These are phyloP conservation scores for Aspergillus cavernicola DNA, from an alignment of 495 filamentous ascomycete genomes.

Conservation along the genomic window DNA sequence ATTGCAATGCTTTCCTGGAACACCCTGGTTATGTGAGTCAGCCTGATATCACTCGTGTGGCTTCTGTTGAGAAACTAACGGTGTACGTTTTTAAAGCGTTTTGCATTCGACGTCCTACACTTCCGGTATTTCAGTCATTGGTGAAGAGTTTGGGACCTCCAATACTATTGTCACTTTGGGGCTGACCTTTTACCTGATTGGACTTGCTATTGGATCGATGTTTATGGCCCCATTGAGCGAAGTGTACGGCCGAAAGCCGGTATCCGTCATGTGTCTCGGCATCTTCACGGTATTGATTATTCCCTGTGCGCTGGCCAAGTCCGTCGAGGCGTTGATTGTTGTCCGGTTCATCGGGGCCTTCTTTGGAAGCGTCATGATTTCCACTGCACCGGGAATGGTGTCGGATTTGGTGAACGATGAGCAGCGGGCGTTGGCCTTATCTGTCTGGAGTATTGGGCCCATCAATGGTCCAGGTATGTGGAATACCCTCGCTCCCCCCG, in stretches of 20 bases:
- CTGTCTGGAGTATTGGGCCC: slow-evolving; percentile 71
- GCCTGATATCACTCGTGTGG: not conserved
- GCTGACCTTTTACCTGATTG: slow-evolving; percentile 64
- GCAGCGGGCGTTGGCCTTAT: slow-evolving; percentile 68
- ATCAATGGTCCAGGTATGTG: slow-evolving; percentile 67
- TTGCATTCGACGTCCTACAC: slow-evolving; percentile 71
- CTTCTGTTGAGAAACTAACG: not conserved
- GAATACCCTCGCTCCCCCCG: not conserved
- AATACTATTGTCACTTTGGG: slow-evolving; percentile 65
- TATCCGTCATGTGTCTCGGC: slow-evolving; percentile 60
- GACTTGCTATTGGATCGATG: slow-evolving; percentile 67
- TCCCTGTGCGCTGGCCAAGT: slow-evolving; percentile 64
- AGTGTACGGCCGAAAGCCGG: slow-evolving; percentile 67
- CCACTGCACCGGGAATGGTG: slow-evolving; percentile 78
- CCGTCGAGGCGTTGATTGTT: slow-evolving; percentile 59
- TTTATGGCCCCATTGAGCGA: slow-evolving; percentile 73
- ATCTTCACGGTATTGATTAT: slow-evolving; percentile 65
- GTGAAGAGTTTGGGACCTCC: slow-evolving; percentile 56
- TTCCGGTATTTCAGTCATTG: slow-evolving; percentile 18
- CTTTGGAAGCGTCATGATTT: slow-evolving; percentile 73
- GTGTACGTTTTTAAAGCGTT: slow-evolving; percentile 40
- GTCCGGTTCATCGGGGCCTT: slow-evolving; percentile 73
- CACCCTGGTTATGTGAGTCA: slow-evolving; percentile 62
- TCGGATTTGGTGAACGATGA: slow-evolving; percentile 76
- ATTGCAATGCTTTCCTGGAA: slow-evolving; percentile 66